Evolutionary conservation across 208 protist genomes (phyloP).

Genomic region (Trypanosoma brucei): DNA sequence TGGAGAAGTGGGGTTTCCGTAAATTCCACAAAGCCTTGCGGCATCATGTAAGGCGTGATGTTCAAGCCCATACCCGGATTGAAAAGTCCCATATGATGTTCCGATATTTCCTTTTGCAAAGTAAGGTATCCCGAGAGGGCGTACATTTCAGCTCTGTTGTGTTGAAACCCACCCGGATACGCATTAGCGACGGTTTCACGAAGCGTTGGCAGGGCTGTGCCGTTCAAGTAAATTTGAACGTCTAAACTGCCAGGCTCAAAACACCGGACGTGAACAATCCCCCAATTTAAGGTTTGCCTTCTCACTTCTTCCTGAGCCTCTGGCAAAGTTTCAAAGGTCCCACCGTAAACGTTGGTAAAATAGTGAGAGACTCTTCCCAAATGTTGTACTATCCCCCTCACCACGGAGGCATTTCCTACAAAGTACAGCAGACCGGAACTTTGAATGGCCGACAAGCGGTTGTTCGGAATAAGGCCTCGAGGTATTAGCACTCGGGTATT

Average conservation of each 20-base stretch:
- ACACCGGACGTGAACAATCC: slow-evolving; percentile 28
- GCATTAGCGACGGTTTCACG: slow-evolving; percentile 24
- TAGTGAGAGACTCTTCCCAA: background rate
- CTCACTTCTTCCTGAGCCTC: slow-evolving; percentile 30
- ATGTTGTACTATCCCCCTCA: slow-evolving; percentile 3
- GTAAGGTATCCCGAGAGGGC: slow-evolving; percentile 63
- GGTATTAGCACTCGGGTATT: slow-evolving; percentile 15
- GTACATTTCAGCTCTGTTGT: slow-evolving; percentile 65
- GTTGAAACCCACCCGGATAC: slow-evolving; percentile 40
- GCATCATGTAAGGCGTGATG: background rate
- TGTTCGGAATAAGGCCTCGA: slow-evolving; percentile 30
- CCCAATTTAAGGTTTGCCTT: slow-evolving; percentile 29
- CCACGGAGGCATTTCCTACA: slow-evolving; percentile 35
- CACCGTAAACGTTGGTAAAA: slow-evolving; percentile 42
- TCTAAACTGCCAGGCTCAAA: slow-evolving; percentile 37
- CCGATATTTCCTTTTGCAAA: slow-evolving; percentile 56
- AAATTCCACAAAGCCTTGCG: slow-evolving; percentile 4
- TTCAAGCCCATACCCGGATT: background rate
- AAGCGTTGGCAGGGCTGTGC: slow-evolving; percentile 35
- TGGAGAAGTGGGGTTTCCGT: slow-evolving; percentile 25
- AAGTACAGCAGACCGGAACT: slow-evolving; percentile 57
- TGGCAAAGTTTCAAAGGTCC: slow-evolving; percentile 49
- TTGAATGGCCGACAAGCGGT: slow-evolving; percentile 42
- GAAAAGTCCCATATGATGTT: slow-evolving; percentile 42
- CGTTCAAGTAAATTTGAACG: slow-evolving; percentile 62